Base-by-base conservation (phyloP, 2,329 filamentous ascomycete genomes). In the Aspergillus texensis region DNA sequence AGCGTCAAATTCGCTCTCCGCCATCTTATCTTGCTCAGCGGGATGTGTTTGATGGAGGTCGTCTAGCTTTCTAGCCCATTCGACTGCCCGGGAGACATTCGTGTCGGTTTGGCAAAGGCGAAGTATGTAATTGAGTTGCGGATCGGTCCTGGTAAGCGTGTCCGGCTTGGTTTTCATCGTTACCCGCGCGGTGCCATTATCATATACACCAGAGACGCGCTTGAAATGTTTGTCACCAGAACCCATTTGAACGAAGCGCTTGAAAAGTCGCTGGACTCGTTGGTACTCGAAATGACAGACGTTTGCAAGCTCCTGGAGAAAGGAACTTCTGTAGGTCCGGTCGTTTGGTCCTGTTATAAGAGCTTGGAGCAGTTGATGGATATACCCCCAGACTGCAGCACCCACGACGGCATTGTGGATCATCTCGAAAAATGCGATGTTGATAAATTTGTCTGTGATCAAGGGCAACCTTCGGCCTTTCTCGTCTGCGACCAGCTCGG, bases 301-400 rank as follows among this genome's bases (percentile, higher is more conserved):
- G 54, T 83, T 84, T 30, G 78, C 75, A 0, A 84, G 63, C 56
- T 85, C 83, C 62, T 85, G 82, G 2, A 83, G 71, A 10, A 84
- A 58, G 1, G 79, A 72, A 1, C 65, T 67, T 6, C 68, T 72
- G 43, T 75, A 74, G 0, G 67, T 14, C 14, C 46, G 62, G 32
- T 62, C 66, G 79, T 81, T 41, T 72, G 68, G 0, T 63, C 60
- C 0, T 60, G 62, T 5, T 5, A 48, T 58, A 1, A 83, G 72
- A 0, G 78, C 64, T 5, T 75, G 64, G 1, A 85, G 67, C 1
- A 84, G 75, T 0, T 69, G 66, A 6, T 45, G 53, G 1, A 83
- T 70, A 63, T 82, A 83, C 6, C 72, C 68, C 81, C 81, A 85
- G 19, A 78, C 69, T 0, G 79, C 76, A 12, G 74, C 72, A 0